A percentile compares a stretch with the other conserved stretches of the same genome.
Evolutionary conservation across 1,284 basidiomycete species (phyloP).

Genomic region (Cutaneotrichosporon sp.): DNA sequence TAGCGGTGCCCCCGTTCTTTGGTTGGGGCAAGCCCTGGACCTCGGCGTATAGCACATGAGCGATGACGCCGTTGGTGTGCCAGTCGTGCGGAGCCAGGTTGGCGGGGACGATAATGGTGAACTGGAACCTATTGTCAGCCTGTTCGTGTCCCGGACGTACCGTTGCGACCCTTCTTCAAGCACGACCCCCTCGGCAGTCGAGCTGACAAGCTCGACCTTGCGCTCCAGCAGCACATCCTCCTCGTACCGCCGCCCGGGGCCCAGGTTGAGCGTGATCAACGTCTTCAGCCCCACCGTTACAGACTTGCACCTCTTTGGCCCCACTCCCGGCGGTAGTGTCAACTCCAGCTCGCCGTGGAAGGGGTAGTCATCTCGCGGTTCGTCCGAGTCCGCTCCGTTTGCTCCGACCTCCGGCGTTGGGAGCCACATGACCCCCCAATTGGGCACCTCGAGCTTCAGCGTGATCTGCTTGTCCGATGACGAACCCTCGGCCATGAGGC

Average conservation of each 20-base stretch:
- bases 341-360: constrained; percentile 14
- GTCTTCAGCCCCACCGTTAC: constrained; percentile 28
- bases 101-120: constrained; percentile 26
- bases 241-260: constrained; percentile 19
- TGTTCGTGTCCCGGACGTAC: constrained; percentile 6
- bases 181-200: constrained; percentile 23
- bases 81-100: constrained; percentile 23
- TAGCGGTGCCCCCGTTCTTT: not conserved
- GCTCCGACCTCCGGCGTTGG: constrained; percentile 4
- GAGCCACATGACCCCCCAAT: constrained; percentile 12
- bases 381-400: not conserved
- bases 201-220: constrained; percentile 19
- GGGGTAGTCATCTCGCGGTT: constrained; percentile 8
- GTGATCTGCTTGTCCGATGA: not conserved
- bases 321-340: not conserved
- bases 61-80: constrained; percentile 17
- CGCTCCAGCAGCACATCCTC: constrained; percentile 28
- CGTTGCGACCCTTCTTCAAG: constrained; percentile 28
- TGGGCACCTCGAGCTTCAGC: constrained; percentile 3
- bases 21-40: constrained; percentile 16
- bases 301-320: constrained; percentile 20
- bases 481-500: not conserved
- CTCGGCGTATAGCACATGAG: constrained; percentile 20
- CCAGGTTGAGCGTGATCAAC: constrained; percentile 24
- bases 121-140: constrained; percentile 20